Percentiles rank a stretch among this genome's conserved stretches.
phyloP scores from a whole-genome alignment of 176 grass and related monocot genomes.

The Zizania latifolia region DNA sequence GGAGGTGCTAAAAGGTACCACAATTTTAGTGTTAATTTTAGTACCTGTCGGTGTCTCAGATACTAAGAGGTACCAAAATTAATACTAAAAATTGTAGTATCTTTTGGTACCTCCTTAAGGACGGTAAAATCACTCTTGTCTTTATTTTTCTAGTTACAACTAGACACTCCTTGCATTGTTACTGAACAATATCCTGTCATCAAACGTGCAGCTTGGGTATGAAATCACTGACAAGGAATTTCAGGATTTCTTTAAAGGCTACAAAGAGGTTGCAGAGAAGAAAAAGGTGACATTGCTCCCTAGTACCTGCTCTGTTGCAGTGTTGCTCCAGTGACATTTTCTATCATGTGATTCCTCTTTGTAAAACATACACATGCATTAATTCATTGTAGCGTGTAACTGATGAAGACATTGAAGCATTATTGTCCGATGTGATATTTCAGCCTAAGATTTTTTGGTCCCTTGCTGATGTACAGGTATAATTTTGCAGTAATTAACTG shows the following conservation, averaged over 20 bases:
- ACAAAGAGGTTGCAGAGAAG: slow-evolving; percentile 97
- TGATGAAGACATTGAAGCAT: slow-evolving; percentile 87
- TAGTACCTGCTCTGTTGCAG: background rate
- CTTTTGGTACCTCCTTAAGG: no score
- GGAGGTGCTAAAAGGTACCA: no score
- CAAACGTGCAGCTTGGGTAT: slow-evolving; percentile 67
- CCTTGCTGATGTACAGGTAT: no score
- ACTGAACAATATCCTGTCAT: background rate
- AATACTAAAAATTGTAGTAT: no score
- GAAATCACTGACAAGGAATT: slow-evolving; percentile 80
- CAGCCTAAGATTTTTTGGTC: slow-evolving; percentile 89
- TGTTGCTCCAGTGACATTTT: background rate
- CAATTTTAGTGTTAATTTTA: no score
- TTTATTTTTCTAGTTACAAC: background rate
- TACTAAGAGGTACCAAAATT: no score
- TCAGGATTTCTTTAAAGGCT: slow-evolving; percentile 88
- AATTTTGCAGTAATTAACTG: background rate
- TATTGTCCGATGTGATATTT: slow-evolving; percentile 90
- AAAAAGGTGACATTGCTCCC: slow-evolving; percentile 58
- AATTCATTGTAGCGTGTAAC: slow-evolving; percentile 56
- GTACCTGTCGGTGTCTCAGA: no score
- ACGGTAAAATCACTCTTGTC: no score
- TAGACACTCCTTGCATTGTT: slow-evolving; percentile 1
- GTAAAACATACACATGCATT: background rate
- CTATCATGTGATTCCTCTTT: background rate